A percentile compares a stretch with the other conserved stretches of the same genome.
Evolutionary conservation across 352 stramenopile species (phyloP).

Genomic region (Phytopythium vexans): DNA sequence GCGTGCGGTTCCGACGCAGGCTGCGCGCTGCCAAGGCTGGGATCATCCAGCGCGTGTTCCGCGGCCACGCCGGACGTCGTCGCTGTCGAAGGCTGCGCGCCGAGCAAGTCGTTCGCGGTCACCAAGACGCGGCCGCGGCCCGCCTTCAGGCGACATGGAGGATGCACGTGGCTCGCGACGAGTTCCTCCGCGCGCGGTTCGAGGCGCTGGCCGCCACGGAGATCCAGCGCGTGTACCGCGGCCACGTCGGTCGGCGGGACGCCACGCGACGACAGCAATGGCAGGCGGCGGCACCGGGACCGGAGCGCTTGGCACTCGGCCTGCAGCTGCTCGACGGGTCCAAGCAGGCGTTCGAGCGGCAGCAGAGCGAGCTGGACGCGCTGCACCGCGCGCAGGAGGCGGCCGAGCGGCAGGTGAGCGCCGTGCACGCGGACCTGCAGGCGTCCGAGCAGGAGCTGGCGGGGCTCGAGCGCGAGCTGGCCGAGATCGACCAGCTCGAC

Average conservation of each 20-base stretch:
- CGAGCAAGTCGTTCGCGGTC: slow-evolving; percentile 28
- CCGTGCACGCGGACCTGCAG: slow-evolving; percentile 89
- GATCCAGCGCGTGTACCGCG: slow-evolving; percentile 90
- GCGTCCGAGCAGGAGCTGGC: slow-evolving; percentile 89
- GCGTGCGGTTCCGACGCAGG: slow-evolving; percentile 38
- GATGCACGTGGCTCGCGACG: slow-evolving; percentile 75
- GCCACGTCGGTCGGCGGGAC: slow-evolving; percentile 69
- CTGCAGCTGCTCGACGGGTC: slow-evolving; percentile 91
- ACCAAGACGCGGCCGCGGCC: slow-evolving; percentile 56
- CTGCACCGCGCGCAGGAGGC: slow-evolving; percentile 89
- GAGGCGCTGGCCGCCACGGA: slow-evolving; percentile 77
- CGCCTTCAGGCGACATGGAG: slow-evolving; percentile 88
- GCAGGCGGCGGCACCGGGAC: slow-evolving; percentile 82
- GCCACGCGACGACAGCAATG: slow-evolving; percentile 76
- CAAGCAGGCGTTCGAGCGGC: slow-evolving; percentile 90
- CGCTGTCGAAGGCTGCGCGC: slow-evolving; percentile 38
- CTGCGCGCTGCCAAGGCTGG: slow-evolving; percentile 42
- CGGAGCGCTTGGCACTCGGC: slow-evolving; percentile 87
- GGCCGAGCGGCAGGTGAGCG: slow-evolving; percentile 84
- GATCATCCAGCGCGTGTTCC: slow-evolving; percentile 67
- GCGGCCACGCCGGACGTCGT: slow-evolving; percentile 54
- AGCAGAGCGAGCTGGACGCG: slow-evolving; percentile 91
- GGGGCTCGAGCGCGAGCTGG: slow-evolving; percentile 88
- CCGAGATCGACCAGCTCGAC: slow-evolving; percentile 93
- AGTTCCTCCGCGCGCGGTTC: slow-evolving; percentile 64